These are phyloP conservation scores for Sarocladium strictum DNA, from an alignment of 2,329 filamentous ascomycete genomes.

Conservation along the genomic window DNA sequence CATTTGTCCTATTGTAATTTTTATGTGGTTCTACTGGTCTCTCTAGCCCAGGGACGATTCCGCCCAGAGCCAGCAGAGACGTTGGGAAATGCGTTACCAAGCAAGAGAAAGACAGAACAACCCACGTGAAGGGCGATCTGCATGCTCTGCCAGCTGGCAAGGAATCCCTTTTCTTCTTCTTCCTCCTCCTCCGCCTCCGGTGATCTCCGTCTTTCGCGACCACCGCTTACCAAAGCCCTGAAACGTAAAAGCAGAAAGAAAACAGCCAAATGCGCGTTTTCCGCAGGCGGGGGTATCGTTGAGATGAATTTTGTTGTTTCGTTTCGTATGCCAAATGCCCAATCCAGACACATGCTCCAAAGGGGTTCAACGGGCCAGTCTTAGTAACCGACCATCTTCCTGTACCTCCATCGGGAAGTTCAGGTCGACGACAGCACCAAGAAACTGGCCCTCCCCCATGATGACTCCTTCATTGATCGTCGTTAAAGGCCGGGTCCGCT, in stretches of 20 bases:
- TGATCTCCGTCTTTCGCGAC: background rate
- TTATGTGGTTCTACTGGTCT: background rate
- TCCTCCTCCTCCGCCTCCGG: background rate
- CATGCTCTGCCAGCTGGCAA: too few relatives aligned
- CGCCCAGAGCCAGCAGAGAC: background rate
- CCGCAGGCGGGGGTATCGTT: constrained; percentile 32
- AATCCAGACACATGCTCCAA: constrained; percentile 9
- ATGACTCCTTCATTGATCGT: constrained; percentile 12
- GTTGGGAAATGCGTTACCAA: too few relatives aligned
- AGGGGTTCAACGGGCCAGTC: background rate
- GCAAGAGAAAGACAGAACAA: too few relatives aligned
- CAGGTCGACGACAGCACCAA: constrained; percentile 12
- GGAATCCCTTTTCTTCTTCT: too few relatives aligned
- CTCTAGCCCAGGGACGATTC: background rate
- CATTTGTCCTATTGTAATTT: background rate
- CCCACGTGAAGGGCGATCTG: too few relatives aligned
- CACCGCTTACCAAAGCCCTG: background rate
- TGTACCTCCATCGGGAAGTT: background rate
- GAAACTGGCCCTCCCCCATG: background rate
- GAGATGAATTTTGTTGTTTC: constrained; percentile 22
- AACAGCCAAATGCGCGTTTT: background rate
- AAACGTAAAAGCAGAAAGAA: background rate
- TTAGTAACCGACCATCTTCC: constrained; percentile 12
- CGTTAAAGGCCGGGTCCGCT: constrained; percentile 5
- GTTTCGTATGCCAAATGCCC: constrained; percentile 10